Conservation (phyloP, 2,329 filamentous ascomycete genomes). For the Ophiostoma populinum region DNA sequence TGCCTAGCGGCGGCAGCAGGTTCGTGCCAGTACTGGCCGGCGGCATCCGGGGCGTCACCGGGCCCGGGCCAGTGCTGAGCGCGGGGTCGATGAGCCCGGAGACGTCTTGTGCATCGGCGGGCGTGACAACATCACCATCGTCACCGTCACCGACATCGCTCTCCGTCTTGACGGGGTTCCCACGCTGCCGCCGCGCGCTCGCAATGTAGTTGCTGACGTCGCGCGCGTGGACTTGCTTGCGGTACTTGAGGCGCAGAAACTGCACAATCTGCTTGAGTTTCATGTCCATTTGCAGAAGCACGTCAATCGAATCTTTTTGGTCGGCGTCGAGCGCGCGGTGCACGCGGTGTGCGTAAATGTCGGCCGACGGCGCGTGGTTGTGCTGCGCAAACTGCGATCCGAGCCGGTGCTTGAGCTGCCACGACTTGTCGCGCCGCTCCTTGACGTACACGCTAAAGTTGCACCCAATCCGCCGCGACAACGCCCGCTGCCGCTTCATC, state of each 20-base stretch:
- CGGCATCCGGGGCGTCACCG: too few relatives aligned
- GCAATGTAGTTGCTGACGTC: conserved; percentile 9
- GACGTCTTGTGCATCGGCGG: too few relatives aligned
- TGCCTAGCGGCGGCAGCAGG: too few relatives aligned
- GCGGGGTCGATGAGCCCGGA: too few relatives aligned
- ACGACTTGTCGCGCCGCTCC: conserved; percentile 6
- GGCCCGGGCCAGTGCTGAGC: too few relatives aligned
- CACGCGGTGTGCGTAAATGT: conserved; percentile 7
- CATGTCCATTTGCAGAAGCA: conserved; percentile 7
- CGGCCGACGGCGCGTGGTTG: conserved; percentile 8
- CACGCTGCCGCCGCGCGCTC: conserved; percentile 3
- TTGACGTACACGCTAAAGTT: conserved; percentile 7
- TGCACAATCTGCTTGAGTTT: conserved; percentile 8
- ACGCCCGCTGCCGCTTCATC: conserved; percentile 6
- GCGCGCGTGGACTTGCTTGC: conserved; percentile 6
- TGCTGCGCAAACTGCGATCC: conserved; percentile 6
- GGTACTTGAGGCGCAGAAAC: conserved; percentile 8
- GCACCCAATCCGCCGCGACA: conserved; percentile 8
- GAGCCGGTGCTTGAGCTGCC: conserved; percentile 5
- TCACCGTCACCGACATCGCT: background rate
- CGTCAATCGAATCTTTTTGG: conserved; percentile 8
- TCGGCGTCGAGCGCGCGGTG: conserved; percentile 7
- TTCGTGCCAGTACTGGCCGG: too few relatives aligned
- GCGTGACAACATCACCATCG: background rate
- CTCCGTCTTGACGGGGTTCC: background rate